These are phyloP conservation scores for Calonectria leucothoes DNA, from an alignment of 2,329 filamentous ascomycete genomes.

Conservation along the genomic window DNA sequence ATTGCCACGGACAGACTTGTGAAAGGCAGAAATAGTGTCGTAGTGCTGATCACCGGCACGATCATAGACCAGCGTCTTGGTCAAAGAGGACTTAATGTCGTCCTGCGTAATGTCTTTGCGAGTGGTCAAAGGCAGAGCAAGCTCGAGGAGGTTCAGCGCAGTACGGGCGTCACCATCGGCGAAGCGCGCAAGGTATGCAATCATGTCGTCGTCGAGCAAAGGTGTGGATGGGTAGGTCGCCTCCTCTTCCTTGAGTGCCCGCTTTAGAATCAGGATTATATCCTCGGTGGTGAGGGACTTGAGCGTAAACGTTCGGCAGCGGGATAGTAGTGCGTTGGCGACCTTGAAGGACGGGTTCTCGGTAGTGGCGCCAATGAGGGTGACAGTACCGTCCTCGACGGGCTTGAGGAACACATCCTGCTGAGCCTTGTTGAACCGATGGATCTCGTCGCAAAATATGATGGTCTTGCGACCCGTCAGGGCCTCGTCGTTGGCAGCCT, in stretches of 20 bases:
- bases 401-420: slow-evolving; percentile 96
- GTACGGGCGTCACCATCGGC: slow-evolving; percentile 94
- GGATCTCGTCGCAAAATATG: slow-evolving; percentile 97
- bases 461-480: slow-evolving; percentile 93
- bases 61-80: slow-evolving; percentile 95
- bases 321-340: slow-evolving; percentile 85
- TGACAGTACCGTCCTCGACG: slow-evolving; percentile 91
- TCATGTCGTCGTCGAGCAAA: slow-evolving; percentile 80
- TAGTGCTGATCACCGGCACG: slow-evolving; percentile 96
- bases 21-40: slow-evolving; percentile 96
- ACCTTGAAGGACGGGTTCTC: slow-evolving; percentile 98
- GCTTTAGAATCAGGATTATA: slow-evolving; percentile 77
- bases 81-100: slow-evolving; percentile 83
- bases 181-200: slow-evolving; percentile 86
- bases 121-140: slow-evolving; percentile 78
- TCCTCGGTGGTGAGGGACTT: slow-evolving; percentile 79
- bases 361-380: slow-evolving; percentile 93
- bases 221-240: slow-evolving; percentile 54
- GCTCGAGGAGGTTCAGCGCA: slow-evolving; percentile 90
- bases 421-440: slow-evolving; percentile 90
- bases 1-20: slow-evolving; percentile 92
- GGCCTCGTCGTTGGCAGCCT: slow-evolving; percentile 82
- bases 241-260: slow-evolving; percentile 77
- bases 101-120: slow-evolving; percentile 76
- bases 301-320: slow-evolving; percentile 92